These are phyloP conservation scores for Clarireedia hainanense DNA, from an alignment of 2,329 filamentous ascomycete species.

Conservation along the genomic window DNA sequence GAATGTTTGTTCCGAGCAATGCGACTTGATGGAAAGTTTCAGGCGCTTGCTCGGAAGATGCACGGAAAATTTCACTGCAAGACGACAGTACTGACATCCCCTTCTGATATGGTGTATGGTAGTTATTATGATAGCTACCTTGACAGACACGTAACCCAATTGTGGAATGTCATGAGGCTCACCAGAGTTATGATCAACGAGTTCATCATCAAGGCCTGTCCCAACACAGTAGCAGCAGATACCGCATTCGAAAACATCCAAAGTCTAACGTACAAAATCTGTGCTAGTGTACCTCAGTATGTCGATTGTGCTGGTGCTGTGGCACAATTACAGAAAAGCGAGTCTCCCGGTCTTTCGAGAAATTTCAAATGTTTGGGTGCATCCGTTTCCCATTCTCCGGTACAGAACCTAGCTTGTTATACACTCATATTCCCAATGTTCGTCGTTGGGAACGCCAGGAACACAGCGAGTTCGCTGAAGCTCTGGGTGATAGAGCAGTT, in stretches of 20 bases:
- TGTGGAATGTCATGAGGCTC: constrained; percentile 10
- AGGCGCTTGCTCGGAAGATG: not conserved
- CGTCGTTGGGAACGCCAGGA: constrained; percentile 5
- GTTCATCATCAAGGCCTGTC: not conserved
- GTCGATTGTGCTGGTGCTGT: constrained; percentile 1
- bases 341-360: not conserved
- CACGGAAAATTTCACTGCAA: not conserved
- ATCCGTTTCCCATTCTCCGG: not conserved
- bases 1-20: not conserved
- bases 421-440: constrained; percentile 13
- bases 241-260: constrained; percentile 2
- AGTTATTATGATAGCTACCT: constrained; percentile 7
- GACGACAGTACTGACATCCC: not conserved
- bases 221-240: not conserved
- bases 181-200: constrained; percentile 11
- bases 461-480: not conserved
- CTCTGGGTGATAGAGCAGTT: constrained; percentile 11
- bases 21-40: constrained; percentile 5
- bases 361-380: not conserved
- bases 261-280: constrained; percentile 7
- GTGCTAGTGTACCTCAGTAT: constrained; percentile 14
- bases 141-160: constrained; percentile 8
- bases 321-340: not conserved
- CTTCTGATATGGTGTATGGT: constrained; percentile 5
- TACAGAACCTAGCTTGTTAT: constrained; percentile 6